Evolutionary conservation across 768 basidiomycete species (phyloP).

Genomic region (Antrodiella citrinella): DNA sequence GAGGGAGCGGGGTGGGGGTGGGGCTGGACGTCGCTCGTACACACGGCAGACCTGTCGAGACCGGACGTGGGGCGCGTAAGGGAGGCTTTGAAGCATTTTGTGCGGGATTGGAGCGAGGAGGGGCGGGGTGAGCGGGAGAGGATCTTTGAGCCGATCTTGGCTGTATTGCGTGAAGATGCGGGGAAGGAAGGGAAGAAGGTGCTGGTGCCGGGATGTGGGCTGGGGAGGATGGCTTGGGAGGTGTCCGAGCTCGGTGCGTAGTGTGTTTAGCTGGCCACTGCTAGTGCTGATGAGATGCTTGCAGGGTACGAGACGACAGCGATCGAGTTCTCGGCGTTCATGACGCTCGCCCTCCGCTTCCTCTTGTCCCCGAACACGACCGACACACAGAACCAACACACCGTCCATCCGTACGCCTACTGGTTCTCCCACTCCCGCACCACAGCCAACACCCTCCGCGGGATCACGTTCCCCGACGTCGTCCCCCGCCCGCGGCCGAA

Average conservation of each 20-base stretch:
- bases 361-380: conserved; percentile 44
- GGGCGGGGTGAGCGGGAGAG: conserved; percentile 44
- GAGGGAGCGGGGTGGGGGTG: too few relatives aligned
- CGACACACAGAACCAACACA: conserved; percentile 35
- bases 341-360: conserved; percentile 54
- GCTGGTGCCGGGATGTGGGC: conserved; percentile 56
- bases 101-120: conserved; percentile 63
- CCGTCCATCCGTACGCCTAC: conserved; percentile 51
- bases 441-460: conserved; percentile 40
- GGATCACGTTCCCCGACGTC: conserved; percentile 51
- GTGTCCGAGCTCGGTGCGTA: conserved; percentile 47
- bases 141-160: conserved; percentile 51
- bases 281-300: background rate
- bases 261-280: background rate
- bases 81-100: conserved; percentile 59
- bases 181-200: conserved; percentile 31
- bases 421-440: conserved; percentile 65
- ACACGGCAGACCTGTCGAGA: background rate
- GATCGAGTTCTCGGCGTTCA: conserved; percentile 58
- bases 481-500: conserved; percentile 38
- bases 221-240: conserved; percentile 64
- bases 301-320: conserved; percentile 46
- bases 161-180: conserved; percentile 28
- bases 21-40: background rate
- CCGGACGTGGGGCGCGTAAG: conserved; percentile 43